Base-by-base conservation (phyloP, 192 early-diverging fungal species). In the Borealophlyctis nickersoniae region DNA sequence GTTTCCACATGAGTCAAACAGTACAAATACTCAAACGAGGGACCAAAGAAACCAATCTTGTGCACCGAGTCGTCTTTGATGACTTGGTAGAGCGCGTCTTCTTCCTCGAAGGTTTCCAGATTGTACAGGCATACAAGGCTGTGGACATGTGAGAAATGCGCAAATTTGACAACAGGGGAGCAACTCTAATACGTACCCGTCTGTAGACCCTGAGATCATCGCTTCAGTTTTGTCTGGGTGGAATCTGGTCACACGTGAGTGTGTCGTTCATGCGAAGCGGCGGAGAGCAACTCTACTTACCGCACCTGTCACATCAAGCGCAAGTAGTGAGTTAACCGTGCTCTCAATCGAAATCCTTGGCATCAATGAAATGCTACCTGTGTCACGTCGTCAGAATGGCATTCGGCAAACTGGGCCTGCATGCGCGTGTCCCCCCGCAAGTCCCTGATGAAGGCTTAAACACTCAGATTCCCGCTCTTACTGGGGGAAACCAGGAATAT, bases 1-100 rank as follows among this genome's bases (percentile, higher is more conserved):
- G 95, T 96, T 70, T 98, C 93, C 64, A 92, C 87, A 66, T 98
- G 94, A 30, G 88, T 95, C 13, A 91, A 71, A 39, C 82, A 84
- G 63, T 92, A 98, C 4, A 97, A 58, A 72, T 92, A 96, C 76
- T 97, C 92, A n/a, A 81, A 78, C 7, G 70, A 69, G 1, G 94
- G 92, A 14, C 96, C 96, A 76, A 97, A 97, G 74, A 89, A 98
- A 2, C 95, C 95, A 58, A 88, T 71, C 60, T 81, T 87, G 68
- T 83, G 82, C n/a, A 98, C 81, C 3, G 91, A 91, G 16, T 92
- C 85, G 16, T 80, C 81, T 56, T 95, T 96, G 19, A 94, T 83
- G 1, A 91, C 90, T 32, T 86, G 84, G 51, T 91, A 63, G 3
- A 98, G 65, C 0, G 86, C 91, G 36, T 98, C 95, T 36, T 97